These are phyloP conservation scores for Pisolithus orientalis DNA, from an alignment of 768 basidiomycete genomes.

Conservation along the genomic window DNA sequence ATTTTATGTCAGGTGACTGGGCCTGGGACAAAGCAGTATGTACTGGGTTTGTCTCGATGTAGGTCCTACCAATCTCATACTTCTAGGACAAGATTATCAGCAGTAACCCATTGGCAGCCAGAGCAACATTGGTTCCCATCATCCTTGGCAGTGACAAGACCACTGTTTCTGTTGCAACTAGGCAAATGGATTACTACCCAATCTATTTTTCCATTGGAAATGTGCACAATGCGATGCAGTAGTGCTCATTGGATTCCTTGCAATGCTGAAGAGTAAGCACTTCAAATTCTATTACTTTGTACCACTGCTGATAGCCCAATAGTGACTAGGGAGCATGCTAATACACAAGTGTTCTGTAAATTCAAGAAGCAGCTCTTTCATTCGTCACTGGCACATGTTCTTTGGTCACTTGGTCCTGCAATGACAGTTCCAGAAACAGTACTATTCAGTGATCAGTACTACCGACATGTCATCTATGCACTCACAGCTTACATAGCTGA, in stretches of 20 bases:
- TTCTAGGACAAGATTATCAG: no score
- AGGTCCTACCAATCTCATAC: no score
- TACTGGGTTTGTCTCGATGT: no score
- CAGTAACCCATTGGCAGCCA: no score
- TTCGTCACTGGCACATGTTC: conserved; percentile 7
- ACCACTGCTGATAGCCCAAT: not conserved
- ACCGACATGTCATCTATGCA: conserved; percentile 12
- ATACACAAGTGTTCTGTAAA: conserved; percentile 5
- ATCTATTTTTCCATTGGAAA: conserved; percentile 9
- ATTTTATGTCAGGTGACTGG: conserved; percentile 11
- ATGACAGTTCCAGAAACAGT: conserved; percentile 14
- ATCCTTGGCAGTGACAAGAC: conserved; percentile 9
- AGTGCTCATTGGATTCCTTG: conserved; percentile 22
- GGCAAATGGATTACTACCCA: conserved; percentile 6
- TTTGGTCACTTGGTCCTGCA: conserved; percentile 4
- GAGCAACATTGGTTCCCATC: conserved; percentile 8
- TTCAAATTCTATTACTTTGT: not conserved
- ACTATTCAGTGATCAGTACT: conserved; percentile 14
- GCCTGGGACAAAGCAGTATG: no score
- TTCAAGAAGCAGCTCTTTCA: conserved; percentile 18
- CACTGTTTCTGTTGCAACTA: conserved; percentile 3
- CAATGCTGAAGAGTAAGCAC: conserved; percentile 25
- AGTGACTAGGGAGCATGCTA: conserved; percentile 4
- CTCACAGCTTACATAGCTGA: conserved; percentile 14
- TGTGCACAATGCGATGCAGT: conserved; percentile 1